These are phyloP conservation scores for Thuidium tamariscinum DNA, from an alignment of 225 moss, liverwort and hornwort species.

Conservation along the genomic window DNA sequence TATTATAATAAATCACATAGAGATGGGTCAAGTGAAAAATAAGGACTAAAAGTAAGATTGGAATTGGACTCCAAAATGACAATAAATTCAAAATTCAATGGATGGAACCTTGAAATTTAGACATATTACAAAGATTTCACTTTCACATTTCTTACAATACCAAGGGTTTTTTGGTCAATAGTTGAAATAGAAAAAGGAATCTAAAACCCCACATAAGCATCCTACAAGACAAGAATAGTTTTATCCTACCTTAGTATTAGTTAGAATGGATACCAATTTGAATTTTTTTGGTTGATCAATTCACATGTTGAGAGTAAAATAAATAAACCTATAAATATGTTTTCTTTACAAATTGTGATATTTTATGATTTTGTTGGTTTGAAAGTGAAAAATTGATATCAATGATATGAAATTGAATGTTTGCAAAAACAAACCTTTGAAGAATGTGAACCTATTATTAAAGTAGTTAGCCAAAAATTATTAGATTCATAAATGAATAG, in stretches of 20 bases:
- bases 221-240: rapidly evolving
- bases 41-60: background rate
- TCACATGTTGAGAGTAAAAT: too few species aligned
- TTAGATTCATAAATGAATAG: too few species aligned
- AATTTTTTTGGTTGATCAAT: background rate
- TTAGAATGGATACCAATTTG: background rate
- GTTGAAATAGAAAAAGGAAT: background rate
- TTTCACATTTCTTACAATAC: background rate
- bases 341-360: background rate
- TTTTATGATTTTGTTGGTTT: background rate
- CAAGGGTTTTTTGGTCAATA: background rate
- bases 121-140: background rate
- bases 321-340: background rate
- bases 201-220: background rate
- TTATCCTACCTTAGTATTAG: background rate
- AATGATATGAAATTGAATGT: rapidly evolving
- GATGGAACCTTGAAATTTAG: background rate
- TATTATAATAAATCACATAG: background rate
- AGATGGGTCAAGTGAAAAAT: background rate
- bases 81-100: background rate
- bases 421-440: rapidly evolving
- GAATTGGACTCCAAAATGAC: background rate
- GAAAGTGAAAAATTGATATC: background rate
- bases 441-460: rapidly evolving
- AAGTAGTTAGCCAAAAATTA: rapidly evolving